Base-by-base conservation (phyloP, 257 asterid species). In the Rhazya stricta region DNA sequence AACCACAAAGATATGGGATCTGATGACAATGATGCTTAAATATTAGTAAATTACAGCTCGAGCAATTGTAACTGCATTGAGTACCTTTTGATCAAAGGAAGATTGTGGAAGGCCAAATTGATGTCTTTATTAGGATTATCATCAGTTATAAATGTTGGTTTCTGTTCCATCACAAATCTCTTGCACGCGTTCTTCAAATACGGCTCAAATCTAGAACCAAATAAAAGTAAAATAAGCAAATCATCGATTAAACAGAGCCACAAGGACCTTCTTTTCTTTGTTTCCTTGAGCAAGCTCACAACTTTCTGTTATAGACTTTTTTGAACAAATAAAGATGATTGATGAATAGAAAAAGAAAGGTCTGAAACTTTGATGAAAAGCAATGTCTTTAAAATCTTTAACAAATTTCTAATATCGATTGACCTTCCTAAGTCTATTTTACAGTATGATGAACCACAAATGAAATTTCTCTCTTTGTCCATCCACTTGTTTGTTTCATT, bases 131-230 rank as follows among this genome's bases (percentile, higher is more conserved):
- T 88, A 15, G 92, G 91, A 78, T 84, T 88, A 76, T 95, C 98
- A 60, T 92, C 99, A 15, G 91, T 77, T 30, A 87, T 81, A 78
- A 88, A 91, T 9, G 94, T 80, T 6, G 98, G 97, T 74, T 85
- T 88, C 79, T 83, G 88, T 71, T 95, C 98, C 91, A 86, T 84
- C 69, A 91, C 89, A 65, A 89, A 95, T 62, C 98, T 80, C 88
- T 85, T 91, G 91, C 99, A 95, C 11, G 98, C 97, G 69, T 86
- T 91, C 87, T 85, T 91, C 84, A 95, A 53, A 79, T 79, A 92
- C 0, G 96, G 88, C 81, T 91, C 99, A 53, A 95, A 87, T 58
- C 86, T 85, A 61, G 61, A 42, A 12, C 15, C 43, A 30, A 51
- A 30, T 0, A 15, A 50, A 56, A 57, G 19, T 1, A 50, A 9